phyloP scores from a whole-genome alignment of 306 rosid species.

The Dryas octopetala region DNA sequence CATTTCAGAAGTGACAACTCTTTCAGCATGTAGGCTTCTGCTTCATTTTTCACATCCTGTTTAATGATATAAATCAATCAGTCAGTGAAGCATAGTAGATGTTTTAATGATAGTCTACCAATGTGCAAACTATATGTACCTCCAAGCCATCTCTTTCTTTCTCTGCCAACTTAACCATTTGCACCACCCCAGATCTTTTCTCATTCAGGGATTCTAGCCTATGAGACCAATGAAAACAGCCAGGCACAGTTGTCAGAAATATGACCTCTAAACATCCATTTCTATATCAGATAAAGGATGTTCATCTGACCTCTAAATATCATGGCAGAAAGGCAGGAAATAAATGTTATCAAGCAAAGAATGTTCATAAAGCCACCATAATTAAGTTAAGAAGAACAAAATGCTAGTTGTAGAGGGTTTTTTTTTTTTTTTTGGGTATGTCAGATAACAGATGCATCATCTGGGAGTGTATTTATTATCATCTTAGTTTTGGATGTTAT shows the following conservation, averaged over 20 bases:
- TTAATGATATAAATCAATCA: constrained; percentile 20
- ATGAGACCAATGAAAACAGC: constrained; percentile 30
- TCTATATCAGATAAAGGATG: background rate
- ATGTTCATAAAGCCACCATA: background rate
- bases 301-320: background rate
- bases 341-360: background rate
- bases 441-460: background rate
- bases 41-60: constrained; percentile 95
- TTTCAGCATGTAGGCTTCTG: constrained; percentile 86
- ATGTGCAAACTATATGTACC: constrained; percentile 44
- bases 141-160: constrained; percentile 93
- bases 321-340: background rate
- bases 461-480: background rate
- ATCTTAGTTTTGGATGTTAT: background rate
- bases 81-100: constrained; percentile 10
- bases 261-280: background rate
- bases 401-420: background rate
- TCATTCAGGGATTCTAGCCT: constrained; percentile 90
- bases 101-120: background rate
- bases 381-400: background rate
- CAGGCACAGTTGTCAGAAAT: background rate
- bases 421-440: background rate
- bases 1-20: constrained; percentile 86
- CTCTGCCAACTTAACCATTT: constrained; percentile 97
- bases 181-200: constrained; percentile 87